Evolutionary conservation across 805 yeast species (phyloP).

Genomic region (Kuraishia floccosa): DNA sequence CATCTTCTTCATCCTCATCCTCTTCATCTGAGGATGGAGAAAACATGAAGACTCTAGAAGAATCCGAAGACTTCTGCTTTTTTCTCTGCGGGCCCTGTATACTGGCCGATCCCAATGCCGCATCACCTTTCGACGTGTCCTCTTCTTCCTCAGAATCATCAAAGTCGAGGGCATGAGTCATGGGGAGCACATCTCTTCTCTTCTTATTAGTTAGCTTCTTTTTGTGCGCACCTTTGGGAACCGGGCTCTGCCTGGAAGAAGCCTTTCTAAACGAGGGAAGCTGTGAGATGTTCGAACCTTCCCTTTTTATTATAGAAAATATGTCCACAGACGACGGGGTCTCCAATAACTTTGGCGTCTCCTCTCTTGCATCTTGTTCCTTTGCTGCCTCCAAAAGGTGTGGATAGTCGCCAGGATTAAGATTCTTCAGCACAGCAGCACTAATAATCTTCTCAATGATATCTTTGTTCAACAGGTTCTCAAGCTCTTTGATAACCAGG

Average conservation of each 20-base stretch:
- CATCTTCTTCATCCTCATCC: constrained; percentile 9
- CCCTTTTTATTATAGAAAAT: not conserved
- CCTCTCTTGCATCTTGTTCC: constrained; percentile 14
- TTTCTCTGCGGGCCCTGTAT: not conserved
- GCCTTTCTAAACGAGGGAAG: constrained; percentile 8
- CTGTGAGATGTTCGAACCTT: constrained; percentile 6
- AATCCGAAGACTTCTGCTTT: constrained; percentile 6
- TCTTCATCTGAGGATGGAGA: too few species aligned
- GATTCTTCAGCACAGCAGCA: constrained; percentile 49
- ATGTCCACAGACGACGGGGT: too few species aligned
- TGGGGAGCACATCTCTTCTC: constrained; percentile 26
- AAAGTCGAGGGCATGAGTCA: constrained; percentile 43
- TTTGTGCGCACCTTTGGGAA: constrained; percentile 2
- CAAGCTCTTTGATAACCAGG: constrained; percentile 51
- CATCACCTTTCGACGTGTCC: constrained; percentile 15
- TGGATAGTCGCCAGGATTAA: constrained; percentile 51
- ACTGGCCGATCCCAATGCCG: constrained; percentile 5
- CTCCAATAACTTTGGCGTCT: constrained; percentile 2
- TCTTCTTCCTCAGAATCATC: constrained; percentile 24
- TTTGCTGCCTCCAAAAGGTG: constrained; percentile 25
- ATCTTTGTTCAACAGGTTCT: constrained; percentile 53
- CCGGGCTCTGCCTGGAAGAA: constrained; percentile 1
- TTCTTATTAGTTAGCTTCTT: constrained; percentile 6
- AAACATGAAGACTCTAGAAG: too few species aligned
- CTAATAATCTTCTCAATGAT: constrained; percentile 64